Evolutionary conservation across 306 rosid genomes (phyloP).

Genomic region (Vigna angularis): DNA sequence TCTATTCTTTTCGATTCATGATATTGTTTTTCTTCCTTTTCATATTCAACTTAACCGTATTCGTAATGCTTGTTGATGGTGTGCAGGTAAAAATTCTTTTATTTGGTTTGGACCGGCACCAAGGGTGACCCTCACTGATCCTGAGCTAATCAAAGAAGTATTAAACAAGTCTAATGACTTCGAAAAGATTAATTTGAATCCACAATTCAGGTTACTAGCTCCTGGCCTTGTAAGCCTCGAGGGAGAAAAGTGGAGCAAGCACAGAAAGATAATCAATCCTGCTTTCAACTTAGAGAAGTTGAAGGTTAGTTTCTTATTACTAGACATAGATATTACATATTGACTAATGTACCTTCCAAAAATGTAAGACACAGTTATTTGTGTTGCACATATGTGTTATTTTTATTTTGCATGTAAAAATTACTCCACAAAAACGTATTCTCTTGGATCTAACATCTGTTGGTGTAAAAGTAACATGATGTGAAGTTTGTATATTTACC

Average conservation of each 20-base stretch:
- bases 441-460: no score
- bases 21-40: neutral
- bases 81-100: conserved; percentile 37
- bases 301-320: conserved; percentile 3
- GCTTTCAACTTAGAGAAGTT: conserved; percentile 18
- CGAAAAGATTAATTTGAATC: neutral
- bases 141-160: conserved; percentile 48
- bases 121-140: conserved; percentile 48
- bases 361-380: neutral
- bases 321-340: no score
- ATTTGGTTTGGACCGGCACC: conserved; percentile 46
- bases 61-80: neutral
- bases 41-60: neutral
- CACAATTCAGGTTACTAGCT: neutral
- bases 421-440: neutral
- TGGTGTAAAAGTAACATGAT: neutral
- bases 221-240: neutral
- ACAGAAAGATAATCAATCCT: conserved; percentile 34
- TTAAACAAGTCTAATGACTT: neutral
- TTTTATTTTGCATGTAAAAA: neutral
- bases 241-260: conserved; percentile 31
- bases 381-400: no score
- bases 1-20: neutral
- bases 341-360: neutral
- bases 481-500: neutral